Evolutionary conservation across 2,329 filamentous ascomycete species (phyloP).

Genomic region (Lasiodiplodia theobromae): DNA sequence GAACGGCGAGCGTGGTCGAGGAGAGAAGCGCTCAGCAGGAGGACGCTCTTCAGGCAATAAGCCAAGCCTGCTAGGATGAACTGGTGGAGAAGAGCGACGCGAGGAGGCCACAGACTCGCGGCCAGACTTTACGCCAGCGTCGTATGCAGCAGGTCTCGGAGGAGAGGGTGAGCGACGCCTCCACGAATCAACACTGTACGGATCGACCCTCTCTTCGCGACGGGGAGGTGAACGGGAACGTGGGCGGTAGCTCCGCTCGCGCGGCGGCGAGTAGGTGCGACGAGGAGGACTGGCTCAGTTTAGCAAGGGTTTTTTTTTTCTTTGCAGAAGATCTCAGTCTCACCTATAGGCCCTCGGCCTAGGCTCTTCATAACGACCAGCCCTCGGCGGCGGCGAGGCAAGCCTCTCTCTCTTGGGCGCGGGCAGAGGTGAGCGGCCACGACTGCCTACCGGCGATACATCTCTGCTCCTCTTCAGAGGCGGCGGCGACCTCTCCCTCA

Average conservation of each 20-base stretch:
- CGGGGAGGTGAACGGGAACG: slow-evolving; percentile 63
- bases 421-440: slow-evolving; percentile 53
- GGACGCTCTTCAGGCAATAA: slow-evolving; percentile 41
- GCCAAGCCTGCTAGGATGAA: slow-evolving; percentile 61
- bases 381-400: slow-evolving; percentile 44
- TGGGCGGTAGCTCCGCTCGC: slow-evolving; percentile 52
- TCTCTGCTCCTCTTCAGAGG: slow-evolving; percentile 54
- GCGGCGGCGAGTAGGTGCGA: slow-evolving; percentile 51
- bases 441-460: slow-evolving; percentile 55
- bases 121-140: slow-evolving; percentile 59
- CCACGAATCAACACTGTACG: slow-evolving; percentile 57
- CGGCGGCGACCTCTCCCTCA: slow-evolving; percentile 52
- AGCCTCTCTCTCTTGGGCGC: slow-evolving; percentile 49
- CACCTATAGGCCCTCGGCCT: slow-evolving; percentile 49
- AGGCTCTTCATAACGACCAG: slow-evolving; percentile 54
- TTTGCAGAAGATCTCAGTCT: background rate
- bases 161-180: slow-evolving; percentile 63
- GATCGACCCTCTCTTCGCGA: slow-evolving; percentile 58
- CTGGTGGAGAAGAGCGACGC: slow-evolving; percentile 66
- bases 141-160: slow-evolving; percentile 39
- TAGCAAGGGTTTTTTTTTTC: background rate
- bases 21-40: slow-evolving; percentile 43
- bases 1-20: slow-evolving; percentile 38
- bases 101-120: slow-evolving; percentile 64
- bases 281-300: slow-evolving; percentile 41